Conservation (phyloP, 495 filamentous ascomycete species). For the Jackrogersella multiformis region DNA sequence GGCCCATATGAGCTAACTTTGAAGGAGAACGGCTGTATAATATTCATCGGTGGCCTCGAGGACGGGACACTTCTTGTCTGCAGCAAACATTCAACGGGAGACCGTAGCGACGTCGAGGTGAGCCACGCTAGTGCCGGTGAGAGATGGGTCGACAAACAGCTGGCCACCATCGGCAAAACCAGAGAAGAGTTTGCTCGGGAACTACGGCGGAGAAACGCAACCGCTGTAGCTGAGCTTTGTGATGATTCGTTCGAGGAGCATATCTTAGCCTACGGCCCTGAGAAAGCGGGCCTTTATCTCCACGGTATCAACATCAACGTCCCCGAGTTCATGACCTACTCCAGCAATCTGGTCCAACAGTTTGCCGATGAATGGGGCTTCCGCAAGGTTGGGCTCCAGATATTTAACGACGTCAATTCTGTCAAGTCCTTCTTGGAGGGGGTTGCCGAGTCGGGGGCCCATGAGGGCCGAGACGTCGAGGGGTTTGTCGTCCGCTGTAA, state of each 20-base stretch:
- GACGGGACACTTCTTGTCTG: slow-evolving; percentile 90
- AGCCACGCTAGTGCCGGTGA: slow-evolving; percentile 91
- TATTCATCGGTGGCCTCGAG: slow-evolving; percentile 92
- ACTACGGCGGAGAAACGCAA: slow-evolving; percentile 82
- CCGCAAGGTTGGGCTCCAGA: slow-evolving; percentile 82
- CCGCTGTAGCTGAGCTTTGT: slow-evolving; percentile 95
- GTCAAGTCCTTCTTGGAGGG: slow-evolving; percentile 83
- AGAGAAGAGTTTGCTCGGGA: slow-evolving; percentile 77
- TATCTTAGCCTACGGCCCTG: slow-evolving; percentile 87
- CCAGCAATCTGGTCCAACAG: slow-evolving; percentile 77
- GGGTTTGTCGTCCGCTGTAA: slow-evolving; percentile 96
- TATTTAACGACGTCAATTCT: slow-evolving; percentile 74
- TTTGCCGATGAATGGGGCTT: slow-evolving; percentile 97
- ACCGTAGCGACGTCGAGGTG: slow-evolving; percentile 68
- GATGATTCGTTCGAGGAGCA: slow-evolving; percentile 98
- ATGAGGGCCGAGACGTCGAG: slow-evolving; percentile 90
- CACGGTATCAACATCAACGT: slow-evolving; percentile 96
- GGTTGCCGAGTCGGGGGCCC: slow-evolving; percentile 84
- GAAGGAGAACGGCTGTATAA: slow-evolving; percentile 99
- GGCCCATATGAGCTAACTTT: slow-evolving; percentile 95
- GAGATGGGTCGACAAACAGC: slow-evolving; percentile 82
- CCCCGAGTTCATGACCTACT: slow-evolving; percentile 86
- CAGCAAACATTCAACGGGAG: slow-evolving; percentile 96
- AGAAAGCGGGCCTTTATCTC: slow-evolving; percentile 88
- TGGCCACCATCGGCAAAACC: slow-evolving; percentile 76